phyloP scores from a whole-genome alignment of 805 yeast species.

The Kluyveromyces aestuarii region DNA sequence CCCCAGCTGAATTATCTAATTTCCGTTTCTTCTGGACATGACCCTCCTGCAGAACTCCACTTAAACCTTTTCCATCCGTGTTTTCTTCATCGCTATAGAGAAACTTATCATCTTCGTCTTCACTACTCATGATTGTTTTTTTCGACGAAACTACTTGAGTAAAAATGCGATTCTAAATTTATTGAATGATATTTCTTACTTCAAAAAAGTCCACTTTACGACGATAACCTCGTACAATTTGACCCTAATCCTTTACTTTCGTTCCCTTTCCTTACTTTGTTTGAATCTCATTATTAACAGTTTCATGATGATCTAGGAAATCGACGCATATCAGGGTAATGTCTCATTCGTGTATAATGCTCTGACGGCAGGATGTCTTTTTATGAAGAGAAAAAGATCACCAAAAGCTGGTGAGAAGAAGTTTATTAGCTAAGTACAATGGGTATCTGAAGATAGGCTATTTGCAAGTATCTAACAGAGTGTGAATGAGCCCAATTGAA shows the following conservation, averaged over 20 bases:
- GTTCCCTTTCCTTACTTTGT: neutral
- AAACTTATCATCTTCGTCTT: conserved; percentile 28
- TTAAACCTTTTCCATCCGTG: neutral
- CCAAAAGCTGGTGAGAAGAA: no score
- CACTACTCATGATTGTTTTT: conserved; percentile 19
- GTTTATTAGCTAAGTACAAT: no score
- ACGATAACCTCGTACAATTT: no score
- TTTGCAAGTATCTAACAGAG: no score
- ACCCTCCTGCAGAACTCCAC: conserved; percentile 6
- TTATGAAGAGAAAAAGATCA: no score
- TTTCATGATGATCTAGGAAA: neutral
- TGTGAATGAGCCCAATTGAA: no score
- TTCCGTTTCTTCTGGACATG: conserved; percentile 1
- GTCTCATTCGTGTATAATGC: neutral
- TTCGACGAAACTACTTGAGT: neutral
- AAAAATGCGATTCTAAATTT: neutral
- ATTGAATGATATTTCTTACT: neutral
- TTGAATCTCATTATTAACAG: neutral
- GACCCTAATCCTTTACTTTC: neutral
- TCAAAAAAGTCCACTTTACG: neutral
- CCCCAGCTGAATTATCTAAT: conserved; percentile 13
- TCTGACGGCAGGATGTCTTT: neutral
- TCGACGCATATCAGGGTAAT: neutral
- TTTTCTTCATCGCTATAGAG: conserved; percentile 26
- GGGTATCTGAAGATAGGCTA: no score